Percentiles rank a stretch among this genome's conserved stretches.
These are phyloP conservation scores for Xylariaceae sp. DNA, from an alignment of 2,329 filamentous ascomycete genomes.

Conservation along the genomic window DNA sequence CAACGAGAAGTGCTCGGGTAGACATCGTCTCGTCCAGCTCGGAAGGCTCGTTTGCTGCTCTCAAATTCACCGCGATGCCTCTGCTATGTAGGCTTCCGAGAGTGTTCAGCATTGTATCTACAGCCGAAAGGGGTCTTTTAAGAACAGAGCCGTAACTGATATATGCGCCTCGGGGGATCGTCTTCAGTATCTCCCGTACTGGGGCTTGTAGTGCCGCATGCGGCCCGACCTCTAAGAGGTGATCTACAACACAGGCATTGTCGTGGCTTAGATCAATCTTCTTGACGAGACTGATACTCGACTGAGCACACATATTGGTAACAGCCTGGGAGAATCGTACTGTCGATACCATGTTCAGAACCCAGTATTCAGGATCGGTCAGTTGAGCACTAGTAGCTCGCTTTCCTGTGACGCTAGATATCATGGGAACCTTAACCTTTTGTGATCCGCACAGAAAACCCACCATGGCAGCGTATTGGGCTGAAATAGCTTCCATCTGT, in stretches of 20 bases:
- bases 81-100: constrained; percentile 11
- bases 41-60: constrained; percentile 17
- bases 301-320: constrained; percentile 2
- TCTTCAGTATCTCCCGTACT: not conserved
- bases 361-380: constrained; percentile 23
- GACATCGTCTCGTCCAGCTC: not conserved
- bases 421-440: constrained; percentile 13
- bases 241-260: constrained; percentile 7
- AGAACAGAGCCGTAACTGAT: constrained; percentile 16
- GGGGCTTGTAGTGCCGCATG: constrained; percentile 34
- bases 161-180: not conserved
- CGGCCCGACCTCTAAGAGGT: constrained; percentile 40
- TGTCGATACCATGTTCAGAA: constrained; percentile 37
- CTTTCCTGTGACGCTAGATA: constrained; percentile 22
- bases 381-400: not conserved
- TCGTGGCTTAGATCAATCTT: constrained; percentile 8
- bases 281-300: not conserved
- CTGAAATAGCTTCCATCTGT: constrained; percentile 37
- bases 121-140: constrained; percentile 9
- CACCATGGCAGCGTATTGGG: constrained; percentile 17
- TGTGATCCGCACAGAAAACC: not conserved
- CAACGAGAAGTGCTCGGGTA: constrained; percentile 31
- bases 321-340: constrained; percentile 41
- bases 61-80: constrained; percentile 15
- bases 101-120: constrained; percentile 1